Evolutionary conservation across 352 stramenopile species (phyloP), one percentile per base, ranked within the genome.

Genomic region (Phytopythium delawarense): DNA sequence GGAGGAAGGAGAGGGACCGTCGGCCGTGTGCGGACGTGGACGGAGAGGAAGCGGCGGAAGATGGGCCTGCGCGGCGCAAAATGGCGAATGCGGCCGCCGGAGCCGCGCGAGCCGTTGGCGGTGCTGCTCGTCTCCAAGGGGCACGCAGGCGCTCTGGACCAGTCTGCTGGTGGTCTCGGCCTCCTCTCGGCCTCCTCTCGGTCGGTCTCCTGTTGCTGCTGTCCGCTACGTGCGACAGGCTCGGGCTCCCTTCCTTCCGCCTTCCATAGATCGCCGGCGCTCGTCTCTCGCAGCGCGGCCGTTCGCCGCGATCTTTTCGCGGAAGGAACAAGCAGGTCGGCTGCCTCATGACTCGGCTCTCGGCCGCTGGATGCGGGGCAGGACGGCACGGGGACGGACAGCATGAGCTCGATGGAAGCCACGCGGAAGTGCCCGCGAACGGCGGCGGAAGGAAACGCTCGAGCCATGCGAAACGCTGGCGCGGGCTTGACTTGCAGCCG

Each of bases 251-350:
- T n/a, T 15, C 16, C 42, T 49, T 25, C 20, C 42, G n/a, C 20
- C 16, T 49, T 49, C 42, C 42, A 49, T 49, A 49, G 42, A 49
- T 49, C 40, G 40, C 16, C 13, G 13, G 37, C 11, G 37, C 37
- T 44, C 37, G 13, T 44, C 37, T 44, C 37, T 44, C 37, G 37
- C 37, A 4, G 37, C 18, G 16, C 28, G 11, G 20, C 35, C 39
- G 54, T 30, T 30, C 39, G 18, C 50, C 21, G 30, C 11, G 55
- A 61, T 61, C 55, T 61, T 61, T 61, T 61, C 55, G 23, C 23
- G 55, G 39, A 52, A 61, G 55, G n/a, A 59, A 59, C 20, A 23
- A 15, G 28, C 28, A 7, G 28, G 28, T 32, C 28, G 28, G 28
- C 28, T 32, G 28, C 3, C 28, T 32, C 28, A 32, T 32, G 28